A percentile compares a stretch with the other conserved stretches of the same genome.
Conservation (phyloP, 2,329 filamentous ascomycete species). For the Claviceps arundinis region DNA sequence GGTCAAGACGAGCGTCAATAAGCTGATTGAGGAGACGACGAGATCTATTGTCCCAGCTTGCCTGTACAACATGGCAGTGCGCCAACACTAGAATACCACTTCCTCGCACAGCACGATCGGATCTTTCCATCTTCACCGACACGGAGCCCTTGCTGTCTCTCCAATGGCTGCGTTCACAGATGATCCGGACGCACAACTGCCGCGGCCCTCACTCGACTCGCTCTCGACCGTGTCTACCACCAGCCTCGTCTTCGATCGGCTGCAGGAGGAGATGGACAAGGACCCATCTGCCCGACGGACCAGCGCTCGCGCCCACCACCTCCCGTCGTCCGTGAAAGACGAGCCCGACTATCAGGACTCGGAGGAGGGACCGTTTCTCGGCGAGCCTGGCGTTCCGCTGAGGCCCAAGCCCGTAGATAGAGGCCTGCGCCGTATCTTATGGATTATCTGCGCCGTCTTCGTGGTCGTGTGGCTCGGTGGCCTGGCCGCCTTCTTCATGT, state of each 20-base stretch:
- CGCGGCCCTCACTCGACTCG: constrained; percentile 38
- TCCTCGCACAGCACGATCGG: not conserved
- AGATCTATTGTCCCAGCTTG: not conserved
- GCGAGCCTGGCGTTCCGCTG: constrained; percentile 19
- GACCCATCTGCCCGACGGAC: constrained; percentile 10
- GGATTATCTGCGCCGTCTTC: constrained; percentile 47
- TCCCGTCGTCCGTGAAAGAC: constrained; percentile 17
- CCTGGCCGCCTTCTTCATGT: constrained; percentile 51
- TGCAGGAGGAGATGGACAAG: constrained; percentile 42
- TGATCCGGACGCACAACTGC: constrained; percentile 7
- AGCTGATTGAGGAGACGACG: not conserved
- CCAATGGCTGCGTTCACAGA: constrained; percentile 8
- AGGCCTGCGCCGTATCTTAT: constrained; percentile 47
- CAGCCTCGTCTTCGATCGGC: constrained; percentile 67
- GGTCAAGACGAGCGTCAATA: not conserved
- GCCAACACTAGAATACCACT: not conserved
- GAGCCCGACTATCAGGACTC: constrained; percentile 22
- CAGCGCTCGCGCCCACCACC: constrained; percentile 11
- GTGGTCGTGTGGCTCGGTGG: constrained; percentile 56
- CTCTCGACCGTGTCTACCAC: constrained; percentile 71
- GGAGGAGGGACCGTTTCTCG: constrained; percentile 42
- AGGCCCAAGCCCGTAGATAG: constrained; percentile 48
- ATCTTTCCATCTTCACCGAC: not conserved
- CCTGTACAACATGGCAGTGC: not conserved
- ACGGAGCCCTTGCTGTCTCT: not conserved